Base-by-base conservation (phyloP, 2,329 filamentous ascomycete genomes). In the Fusarium sterilihyphosum region DNA sequence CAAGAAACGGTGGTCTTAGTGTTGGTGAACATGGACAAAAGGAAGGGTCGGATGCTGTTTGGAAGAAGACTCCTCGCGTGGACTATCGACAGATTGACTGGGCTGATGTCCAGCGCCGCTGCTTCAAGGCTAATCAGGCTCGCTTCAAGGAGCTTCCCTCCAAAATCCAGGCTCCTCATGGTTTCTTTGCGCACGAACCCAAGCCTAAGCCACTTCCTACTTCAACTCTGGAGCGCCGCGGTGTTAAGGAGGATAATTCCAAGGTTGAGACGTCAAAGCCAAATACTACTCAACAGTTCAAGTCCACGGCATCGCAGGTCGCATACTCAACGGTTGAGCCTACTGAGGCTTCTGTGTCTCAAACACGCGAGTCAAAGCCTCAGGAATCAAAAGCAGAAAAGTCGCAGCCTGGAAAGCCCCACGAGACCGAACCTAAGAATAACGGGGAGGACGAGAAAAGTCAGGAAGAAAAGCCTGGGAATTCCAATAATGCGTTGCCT, bases 1-100 rank as follows among this genome's bases (percentile, higher is more conserved):
- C 88, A 40, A 91, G 91, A 66, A 91, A 88, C 73, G 96, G 96
- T 18, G 96, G 96, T 4, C 91, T 93, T 33, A 95, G 96, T 9
- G 91, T 93, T n/a, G 95, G 94, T 17, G 89, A 97, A 82, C 91
- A 95, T 77, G 94, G 94, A 29, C 93, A 98, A 72, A 91, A 88
- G 57, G 93, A 96, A 74, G 95, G 94, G 8, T 88, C 91, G n/a
- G 92, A 95, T 47, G 85, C 88, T 29, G 92, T 97, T 14, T 98
- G 95, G 95, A 86, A 89, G 18, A 87, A 90, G 53, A 85, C 86
- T 8, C 87, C 90, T 8, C 91, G 93, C 68, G 91, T 98, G 17
- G 94, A 98, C 81, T 98, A 91, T 82, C 88, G 90, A 24, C 86
- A 89, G 6, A 87, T 97, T 29, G 89, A 93, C 78, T 98, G 96